Conservation (phyloP, 225 moss, liverwort and hornwort species). For the Pleurozium schreberi region DNA sequence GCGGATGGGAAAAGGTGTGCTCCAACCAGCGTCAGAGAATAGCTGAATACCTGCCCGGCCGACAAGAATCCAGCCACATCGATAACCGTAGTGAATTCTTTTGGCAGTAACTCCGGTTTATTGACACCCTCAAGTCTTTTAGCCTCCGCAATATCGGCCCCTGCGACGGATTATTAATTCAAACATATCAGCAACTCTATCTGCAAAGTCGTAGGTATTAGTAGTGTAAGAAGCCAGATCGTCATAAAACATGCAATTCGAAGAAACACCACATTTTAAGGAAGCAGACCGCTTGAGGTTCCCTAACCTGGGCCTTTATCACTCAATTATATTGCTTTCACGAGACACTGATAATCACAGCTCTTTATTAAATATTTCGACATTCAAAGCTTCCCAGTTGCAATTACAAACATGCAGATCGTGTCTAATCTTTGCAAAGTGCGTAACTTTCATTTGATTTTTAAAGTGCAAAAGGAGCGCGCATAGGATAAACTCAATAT, state of each 20-base stretch:
- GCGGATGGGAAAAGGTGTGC: neutral
- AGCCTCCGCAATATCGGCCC: constrained; percentile 55
- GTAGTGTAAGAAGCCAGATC: neutral
- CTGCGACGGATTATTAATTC: constrained; percentile 11
- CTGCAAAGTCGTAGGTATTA: neutral
- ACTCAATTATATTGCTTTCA: neutral
- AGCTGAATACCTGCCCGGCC: constrained; percentile 51
- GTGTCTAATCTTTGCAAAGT: neutral
- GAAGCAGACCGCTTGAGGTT: neutral
- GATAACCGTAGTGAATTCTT: constrained; percentile 79
- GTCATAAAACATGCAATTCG: neutral
- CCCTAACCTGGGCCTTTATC: neutral
- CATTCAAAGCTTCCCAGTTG: neutral
- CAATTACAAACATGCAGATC: neutral
- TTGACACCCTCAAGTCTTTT: constrained; percentile 80
- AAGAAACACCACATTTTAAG: neutral
- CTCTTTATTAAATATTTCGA: neutral
- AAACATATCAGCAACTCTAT: neutral
- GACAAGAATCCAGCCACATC: constrained; percentile 95
- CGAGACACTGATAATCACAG: neutral
- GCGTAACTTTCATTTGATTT: neutral
- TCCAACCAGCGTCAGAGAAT: neutral
- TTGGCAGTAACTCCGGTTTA: constrained; percentile 82
- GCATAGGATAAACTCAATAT: neutral
- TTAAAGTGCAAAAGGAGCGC: neutral